Conservation (phyloP, 1,284 basidiomycete species). For the Kalmanozyma brasiliensis region DNA sequence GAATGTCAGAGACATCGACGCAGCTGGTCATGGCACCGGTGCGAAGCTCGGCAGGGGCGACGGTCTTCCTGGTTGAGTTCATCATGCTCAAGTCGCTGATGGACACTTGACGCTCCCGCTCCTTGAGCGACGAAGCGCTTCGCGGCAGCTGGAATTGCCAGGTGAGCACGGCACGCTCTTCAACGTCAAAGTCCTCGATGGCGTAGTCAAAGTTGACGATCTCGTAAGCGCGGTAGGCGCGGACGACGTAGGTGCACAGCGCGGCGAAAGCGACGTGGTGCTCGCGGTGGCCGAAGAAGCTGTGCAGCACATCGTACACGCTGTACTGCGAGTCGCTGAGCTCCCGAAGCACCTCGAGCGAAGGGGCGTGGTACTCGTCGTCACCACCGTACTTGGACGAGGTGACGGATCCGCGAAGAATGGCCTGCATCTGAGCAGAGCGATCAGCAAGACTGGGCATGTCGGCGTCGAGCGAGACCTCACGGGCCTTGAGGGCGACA, state of each 20-base stretch:
- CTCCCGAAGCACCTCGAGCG: conserved; percentile 87
- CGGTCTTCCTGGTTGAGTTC: conserved; percentile 48
- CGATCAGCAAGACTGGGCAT: conserved; percentile 98
- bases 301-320: conserved; percentile 94
- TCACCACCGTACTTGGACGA: conserved; percentile 86
- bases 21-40: conserved; percentile 67
- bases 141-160: conserved; percentile 72
- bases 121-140: conserved; percentile 47
- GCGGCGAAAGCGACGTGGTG: conserved; percentile 83
- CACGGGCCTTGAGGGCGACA: conserved; percentile 88
- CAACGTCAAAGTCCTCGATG: conserved; percentile 77
- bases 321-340: conserved; percentile 95
- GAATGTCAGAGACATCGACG: conserved; percentile 52
- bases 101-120: conserved; percentile 64
- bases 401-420: conserved; percentile 87
- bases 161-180: conserved; percentile 65
- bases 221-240: conserved; percentile 94
- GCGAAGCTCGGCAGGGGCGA: conserved; percentile 52
- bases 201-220: conserved; percentile 89
- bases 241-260: conserved; percentile 93
- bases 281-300: conserved; percentile 85
- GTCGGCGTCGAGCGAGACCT: conserved; percentile 93
- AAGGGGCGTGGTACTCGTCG: conserved; percentile 73
- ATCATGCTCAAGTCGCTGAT: conserved; percentile 61
- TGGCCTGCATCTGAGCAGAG: conserved; percentile 89